Evolutionary conservation across 805 yeast species (phyloP).

Genomic region (Ogataea henricii): DNA sequence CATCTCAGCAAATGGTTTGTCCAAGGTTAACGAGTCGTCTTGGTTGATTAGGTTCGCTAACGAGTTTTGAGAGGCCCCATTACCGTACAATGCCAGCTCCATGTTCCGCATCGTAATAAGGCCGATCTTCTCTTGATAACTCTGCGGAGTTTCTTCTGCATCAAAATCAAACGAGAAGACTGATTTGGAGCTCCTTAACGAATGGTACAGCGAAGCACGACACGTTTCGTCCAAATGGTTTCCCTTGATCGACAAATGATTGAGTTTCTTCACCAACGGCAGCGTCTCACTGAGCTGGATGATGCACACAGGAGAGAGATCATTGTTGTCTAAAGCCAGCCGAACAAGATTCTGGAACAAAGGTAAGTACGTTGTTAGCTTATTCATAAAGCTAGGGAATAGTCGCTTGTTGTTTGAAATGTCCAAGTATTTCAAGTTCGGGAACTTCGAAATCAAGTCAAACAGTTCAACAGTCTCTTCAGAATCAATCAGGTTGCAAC

Average conservation of each 20-base stretch:
- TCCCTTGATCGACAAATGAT: conserved; percentile 70
- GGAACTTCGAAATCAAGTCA: conserved; percentile 51
- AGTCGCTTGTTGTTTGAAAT: conserved; percentile 67
- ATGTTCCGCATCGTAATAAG: conserved; percentile 81
- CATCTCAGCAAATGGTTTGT: conserved; percentile 25
- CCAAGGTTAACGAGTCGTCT: background rate
- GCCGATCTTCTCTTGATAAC: conserved; percentile 71
- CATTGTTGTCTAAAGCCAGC: conserved; percentile 71
- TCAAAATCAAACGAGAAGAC: conserved; percentile 71
- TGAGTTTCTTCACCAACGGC: conserved; percentile 65
- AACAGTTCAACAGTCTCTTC: conserved; percentile 53
- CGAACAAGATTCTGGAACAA: conserved; percentile 63
- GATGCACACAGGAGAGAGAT: conserved; percentile 55
- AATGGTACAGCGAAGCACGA: conserved; percentile 65
- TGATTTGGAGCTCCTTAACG: conserved; percentile 65
- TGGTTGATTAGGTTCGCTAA: background rate
- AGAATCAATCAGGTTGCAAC: conserved; percentile 57
- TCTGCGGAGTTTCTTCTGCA: conserved; percentile 57
- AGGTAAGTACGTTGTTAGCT: conserved; percentile 66
- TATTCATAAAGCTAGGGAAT: conserved; percentile 62
- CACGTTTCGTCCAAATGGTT: conserved; percentile 61
- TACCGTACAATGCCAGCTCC: conserved; percentile 53
- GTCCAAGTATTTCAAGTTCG: conserved; percentile 70
- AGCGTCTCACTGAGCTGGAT: conserved; percentile 65
- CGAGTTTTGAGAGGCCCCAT: conserved; percentile 6